Evolutionary conservation across 202 grass and related monocot species (phyloP), one percentile per base, ranked within the genome.

Genomic region (Dendrocalamus latiflorus): DNA sequence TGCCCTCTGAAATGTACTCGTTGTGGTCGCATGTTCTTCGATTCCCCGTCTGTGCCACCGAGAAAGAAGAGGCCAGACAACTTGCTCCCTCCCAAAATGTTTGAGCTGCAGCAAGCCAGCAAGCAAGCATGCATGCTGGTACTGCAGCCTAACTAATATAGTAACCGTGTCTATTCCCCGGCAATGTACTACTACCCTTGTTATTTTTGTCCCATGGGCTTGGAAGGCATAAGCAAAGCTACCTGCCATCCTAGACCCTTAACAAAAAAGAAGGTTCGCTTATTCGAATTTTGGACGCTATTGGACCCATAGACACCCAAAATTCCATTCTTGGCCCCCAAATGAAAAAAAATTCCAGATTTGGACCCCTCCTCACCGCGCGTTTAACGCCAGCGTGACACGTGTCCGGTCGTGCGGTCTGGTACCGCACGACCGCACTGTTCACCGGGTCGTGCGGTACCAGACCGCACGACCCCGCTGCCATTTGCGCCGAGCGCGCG

Each of bases 201-300:
- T 80, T 86, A 73, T n/a, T n/a, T n/a, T n/a, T n/a, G n/a, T n/a
- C n/a, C n/a, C n/a, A n/a, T n/a, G n/a, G n/a, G n/a, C n/a, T 86
- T 54, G 90, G 84, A 89, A 81, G 83, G 80, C 83, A 83, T 58
- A 73, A 80, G 88, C 88, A 70, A 84, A 80, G 84, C 80, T 75
- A 75, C 84, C 34, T 80, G 88, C 80, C 79, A 16, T 68, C 74
- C 49, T 70, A 81, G 54, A 62, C 76, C 79, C 67, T 78, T 7
- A n/a, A 53, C 68, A 65, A 86, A 10, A 60, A 83, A 79, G 74
- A 83, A 90, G 60, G 34, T 86, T 83, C 79, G 56, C 49, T 76
- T 56, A 30, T 74, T 76, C 72, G 22, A n/a, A n/a, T n/a, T n/a
- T n/a, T n/a, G n/a, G n/a, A n/a, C n/a, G n/a, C n/a, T n/a, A n/a